Base-by-base conservation (phyloP, 2,329 filamentous ascomycete genomes). In the Ascocoryne sarcoides region DNA sequence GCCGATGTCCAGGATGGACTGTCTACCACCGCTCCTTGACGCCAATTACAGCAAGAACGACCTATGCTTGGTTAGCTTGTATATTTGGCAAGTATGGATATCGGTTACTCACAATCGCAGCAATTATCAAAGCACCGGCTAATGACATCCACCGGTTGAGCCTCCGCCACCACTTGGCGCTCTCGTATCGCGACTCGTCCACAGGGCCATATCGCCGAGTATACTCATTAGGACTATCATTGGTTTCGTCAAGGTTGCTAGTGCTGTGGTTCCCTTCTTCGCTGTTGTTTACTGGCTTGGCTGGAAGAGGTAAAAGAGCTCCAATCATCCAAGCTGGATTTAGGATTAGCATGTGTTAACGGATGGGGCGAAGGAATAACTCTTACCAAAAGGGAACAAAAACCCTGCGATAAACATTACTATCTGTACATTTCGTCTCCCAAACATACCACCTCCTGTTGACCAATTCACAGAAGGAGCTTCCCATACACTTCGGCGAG, bases 401-500 rank as follows among this genome's bases (percentile, higher is more conserved):
- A 93, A 93, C 17, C 87, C 87, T 34, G 82, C 31, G 40, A 79
- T 76, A 62, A 93, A 93, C 36, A 85, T 66, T 38, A 82, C 66
- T 20, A 90, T 72, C 60, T 93, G 87, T 34, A 78, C 64, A 55
- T 89, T 89, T 46, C 83, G 74, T 47, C 75, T 73, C 37, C 79
- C 79, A 47, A 82, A 69, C 3, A 76, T 56, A 12, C 73, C 70
- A 26, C 73, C 75, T 29, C 78, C 75, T 2, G 73, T 63, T 8
- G 73, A 73, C 62, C 79, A 83, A 44, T 78, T 75, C 16, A 83
- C 65, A 1, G 79, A 80, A 1, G 86, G 86, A 1, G 85, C 79
- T 45, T 79, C 76, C 84, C 85, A 92, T 12, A 79, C 68, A 55
- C 75, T 82, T 50, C 47, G 52, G 67, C 74, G 43, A 67, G 63